Base-by-base conservation (phyloP, 2,329 filamentous ascomycete genomes). In the Ophiostoma sp. region DNA sequence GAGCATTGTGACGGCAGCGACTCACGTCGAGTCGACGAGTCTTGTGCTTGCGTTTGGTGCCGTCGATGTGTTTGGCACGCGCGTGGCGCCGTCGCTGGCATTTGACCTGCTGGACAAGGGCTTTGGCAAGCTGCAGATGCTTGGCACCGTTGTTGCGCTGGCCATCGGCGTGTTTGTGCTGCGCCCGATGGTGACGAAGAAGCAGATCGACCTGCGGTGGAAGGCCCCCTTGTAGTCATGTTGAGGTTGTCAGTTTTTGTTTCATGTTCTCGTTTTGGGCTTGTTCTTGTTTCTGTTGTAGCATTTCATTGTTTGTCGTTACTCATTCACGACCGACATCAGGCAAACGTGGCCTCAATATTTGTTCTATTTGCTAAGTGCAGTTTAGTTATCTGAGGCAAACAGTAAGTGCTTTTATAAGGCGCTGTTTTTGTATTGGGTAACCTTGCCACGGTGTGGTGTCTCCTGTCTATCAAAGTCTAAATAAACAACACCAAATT, bases 71-170 rank as follows among this genome's bases (percentile, higher is more conserved):
- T 99, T 96, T 73, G 93, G 91, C 14, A 94, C 93, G 0, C 83
- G 93, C 66, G 86, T 96, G 11, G 87, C 89, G n/a, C 95, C 95
- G 0, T 97, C 92, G 77, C 87, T 90, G 73, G 85, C 90, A 16
- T 99, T 99, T 77, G 95, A 99, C 79, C 87, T 98, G 58, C 81
- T 99, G 16, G 95, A 93, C 71, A 95, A 93, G 79, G 91, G 92
- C 2, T 99, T 99, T 78, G 95, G 94, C 76, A 97, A 96, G 82
- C 76, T 93, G 68, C 90, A 93, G 73, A 85, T 99, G 75, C 78
- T 97, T 49, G 83, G 85, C 16, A 99, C 95, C 0, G 93, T 99
- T 49, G 82, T 90, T 55, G 94, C 92, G 18, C 82, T 98, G 73
- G 86, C 85, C 63, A 83, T 86, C 52, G 93, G 92, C 63, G 94